A percentile compares a stretch with the other conserved stretches of the same genome.
These are phyloP conservation scores for Pseudopithomyces chartarum DNA, from an alignment of 2,329 filamentous ascomycete genomes.

Conservation along the genomic window DNA sequence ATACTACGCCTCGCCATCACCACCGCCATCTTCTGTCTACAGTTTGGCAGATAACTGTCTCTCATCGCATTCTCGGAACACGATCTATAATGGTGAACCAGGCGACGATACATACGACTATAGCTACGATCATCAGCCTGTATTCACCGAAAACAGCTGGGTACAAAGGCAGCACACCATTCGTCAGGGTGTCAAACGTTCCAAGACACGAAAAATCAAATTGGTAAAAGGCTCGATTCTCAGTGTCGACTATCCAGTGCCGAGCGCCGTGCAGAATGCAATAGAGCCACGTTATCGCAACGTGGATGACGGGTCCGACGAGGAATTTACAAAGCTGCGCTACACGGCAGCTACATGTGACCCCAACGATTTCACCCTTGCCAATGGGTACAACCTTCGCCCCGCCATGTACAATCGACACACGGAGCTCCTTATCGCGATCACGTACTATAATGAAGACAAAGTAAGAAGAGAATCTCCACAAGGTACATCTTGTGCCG, in stretches of 20 bases:
- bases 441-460: conserved; percentile 99
- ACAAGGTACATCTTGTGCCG: too few relatives aligned
- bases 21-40: too few relatives aligned
- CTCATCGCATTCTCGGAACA: too few relatives aligned
- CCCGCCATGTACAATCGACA: conserved; percentile 99
- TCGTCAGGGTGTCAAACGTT: too few relatives aligned
- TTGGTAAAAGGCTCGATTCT: conserved; percentile 95
- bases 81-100: too few relatives aligned
- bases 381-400: conserved; percentile 98
- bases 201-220: conserved; percentile 97
- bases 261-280: conserved; percentile 95
- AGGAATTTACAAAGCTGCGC: conserved; percentile 98
- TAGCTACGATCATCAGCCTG: too few relatives aligned
- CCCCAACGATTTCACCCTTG: conserved; percentile 96
- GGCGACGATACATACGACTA: too few relatives aligned
- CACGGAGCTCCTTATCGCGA: conserved; percentile 94
- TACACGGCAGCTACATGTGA: conserved; percentile 99
- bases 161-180: too few relatives aligned
- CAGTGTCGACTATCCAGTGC: conserved; percentile 95
- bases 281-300: conserved; percentile 92
- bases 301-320: conserved; percentile 86
- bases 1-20: too few relatives aligned
- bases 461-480: too few relatives aligned
- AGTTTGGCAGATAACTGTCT: too few relatives aligned
- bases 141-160: too few relatives aligned